Conservation (phyloP, 2,329 filamentous ascomycete species). For the Trichoderma pleuroti region DNA sequence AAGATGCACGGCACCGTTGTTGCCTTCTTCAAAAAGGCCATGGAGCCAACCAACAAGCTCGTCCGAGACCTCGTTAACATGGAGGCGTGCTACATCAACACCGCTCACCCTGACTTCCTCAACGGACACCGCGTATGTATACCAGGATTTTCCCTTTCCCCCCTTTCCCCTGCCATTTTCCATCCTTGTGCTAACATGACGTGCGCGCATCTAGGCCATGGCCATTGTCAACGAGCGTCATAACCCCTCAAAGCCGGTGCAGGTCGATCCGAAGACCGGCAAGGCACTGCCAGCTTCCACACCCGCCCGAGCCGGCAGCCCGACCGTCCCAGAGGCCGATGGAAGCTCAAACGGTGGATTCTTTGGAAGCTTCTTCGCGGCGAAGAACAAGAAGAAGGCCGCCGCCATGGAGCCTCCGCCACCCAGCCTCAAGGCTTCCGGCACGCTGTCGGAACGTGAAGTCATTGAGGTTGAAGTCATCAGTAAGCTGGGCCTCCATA, state of each 20-base stretch:
- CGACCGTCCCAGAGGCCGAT: conserved; percentile 56
- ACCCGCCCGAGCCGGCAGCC: conserved; percentile 72
- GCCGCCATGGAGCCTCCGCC: conserved; percentile 98
- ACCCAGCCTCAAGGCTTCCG: conserved; percentile 87
- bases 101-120: conserved; percentile 94
- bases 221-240: conserved; percentile 95
- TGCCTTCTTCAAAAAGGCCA: conserved; percentile 93
- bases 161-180: not conserved
- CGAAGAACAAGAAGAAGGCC: conserved; percentile 99
- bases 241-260: conserved; percentile 75
- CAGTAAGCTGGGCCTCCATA: conserved; percentile 60
- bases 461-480: conserved; percentile 97
- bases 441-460: conserved; percentile 89
- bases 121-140: conserved; percentile 78
- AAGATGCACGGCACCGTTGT: conserved; percentile 94
- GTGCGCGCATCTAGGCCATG: conserved; percentile 63
- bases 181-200: conserved; percentile 19
- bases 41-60: conserved; percentile 97
- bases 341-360: conserved; percentile 68
- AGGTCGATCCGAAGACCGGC: conserved; percentile 97
- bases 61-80: conserved; percentile 89
- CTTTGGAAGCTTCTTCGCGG: conserved; percentile 97
- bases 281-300: conserved; percentile 74
- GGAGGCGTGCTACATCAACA: conserved; percentile 98
- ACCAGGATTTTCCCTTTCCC: not conserved